phyloP scores from a whole-genome alignment of 2,329 filamentous ascomycete genomes.

The Fusarium albosuccineum region DNA sequence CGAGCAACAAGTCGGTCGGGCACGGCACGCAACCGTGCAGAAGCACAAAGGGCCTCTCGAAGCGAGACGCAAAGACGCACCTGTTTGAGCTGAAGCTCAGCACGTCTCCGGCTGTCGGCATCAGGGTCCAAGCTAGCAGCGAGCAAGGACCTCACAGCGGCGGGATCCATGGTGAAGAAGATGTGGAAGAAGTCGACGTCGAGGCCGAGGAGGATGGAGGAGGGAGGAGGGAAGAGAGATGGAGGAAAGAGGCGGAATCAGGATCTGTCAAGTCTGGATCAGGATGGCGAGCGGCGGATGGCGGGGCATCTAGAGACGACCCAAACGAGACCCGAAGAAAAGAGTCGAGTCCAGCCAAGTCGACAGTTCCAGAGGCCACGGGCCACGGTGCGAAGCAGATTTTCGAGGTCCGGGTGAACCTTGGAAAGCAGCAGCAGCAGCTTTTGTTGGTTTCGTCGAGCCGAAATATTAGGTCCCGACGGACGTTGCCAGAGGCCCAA shows the following conservation, averaged over 20 bases:
- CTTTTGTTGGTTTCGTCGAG: conserved; percentile 24
- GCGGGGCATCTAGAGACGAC: conserved; percentile 47
- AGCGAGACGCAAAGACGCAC: conserved; percentile 61
- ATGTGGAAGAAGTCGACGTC: conserved; percentile 44
- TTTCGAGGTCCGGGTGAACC: conserved; percentile 22
- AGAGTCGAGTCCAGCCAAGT: conserved; percentile 24
- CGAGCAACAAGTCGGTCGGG: conserved; percentile 2
- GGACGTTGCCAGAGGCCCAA: conserved; percentile 42
- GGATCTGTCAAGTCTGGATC: conserved; percentile 49
- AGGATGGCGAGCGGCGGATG: conserved; percentile 46
- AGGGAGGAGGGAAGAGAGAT: conserved; percentile 36
- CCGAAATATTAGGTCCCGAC: conserved; percentile 39
- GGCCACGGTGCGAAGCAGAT: conserved; percentile 28
- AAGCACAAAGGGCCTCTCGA: conserved; percentile 23
- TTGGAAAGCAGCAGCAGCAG: conserved; percentile 24
- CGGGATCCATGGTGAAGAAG: conserved; percentile 74
- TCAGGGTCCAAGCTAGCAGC: conserved; percentile 81
- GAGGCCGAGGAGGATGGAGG: conserved; percentile 41
- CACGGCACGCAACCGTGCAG: background rate
- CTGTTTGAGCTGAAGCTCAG: conserved; percentile 85
- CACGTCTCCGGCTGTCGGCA: conserved; percentile 79
- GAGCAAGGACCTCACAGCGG: conserved; percentile 81
- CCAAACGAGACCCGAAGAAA: conserved; percentile 39
- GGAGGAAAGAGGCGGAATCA: conserved; percentile 44
- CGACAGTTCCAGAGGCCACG: conserved; percentile 38